These are phyloP conservation scores for Reticulomyxa filosa DNA, from an alignment of 78 protist species.

Conservation along the genomic window DNA sequence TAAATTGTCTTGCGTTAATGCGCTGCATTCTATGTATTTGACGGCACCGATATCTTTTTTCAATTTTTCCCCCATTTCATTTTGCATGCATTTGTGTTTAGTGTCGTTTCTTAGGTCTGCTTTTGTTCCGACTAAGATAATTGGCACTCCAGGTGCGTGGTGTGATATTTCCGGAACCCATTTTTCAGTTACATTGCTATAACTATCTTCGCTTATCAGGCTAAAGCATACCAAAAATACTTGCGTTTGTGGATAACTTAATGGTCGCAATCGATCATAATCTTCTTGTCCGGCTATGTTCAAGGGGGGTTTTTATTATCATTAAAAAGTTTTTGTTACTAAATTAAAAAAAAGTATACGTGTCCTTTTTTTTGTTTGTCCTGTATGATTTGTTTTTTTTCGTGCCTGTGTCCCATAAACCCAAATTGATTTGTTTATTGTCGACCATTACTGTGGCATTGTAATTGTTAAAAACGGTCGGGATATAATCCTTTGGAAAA, in stretches of 20 bases:
- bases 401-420: constrained; percentile 91
- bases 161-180: constrained; percentile 68
- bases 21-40: constrained; percentile 70
- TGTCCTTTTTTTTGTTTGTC: too few relatives aligned
- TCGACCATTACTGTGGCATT: constrained; percentile 62
- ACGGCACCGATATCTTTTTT: constrained; percentile 44
- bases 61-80: background rate
- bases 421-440: constrained; percentile 38
- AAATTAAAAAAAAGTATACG: too few relatives aligned
- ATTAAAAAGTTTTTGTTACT: too few relatives aligned
- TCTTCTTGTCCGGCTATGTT: constrained; percentile 63
- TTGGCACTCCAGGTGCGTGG: constrained; percentile 53
- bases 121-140: constrained; percentile 75
- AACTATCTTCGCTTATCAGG: constrained; percentile 37
- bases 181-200: constrained; percentile 51
- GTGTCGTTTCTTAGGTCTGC: constrained; percentile 48
- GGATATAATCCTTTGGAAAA: constrained; percentile 17
- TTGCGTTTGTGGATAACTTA: constrained; percentile 53
- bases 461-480: constrained; percentile 68
- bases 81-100: too few relatives aligned
- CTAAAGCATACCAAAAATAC: constrained; percentile 73
- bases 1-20: constrained; percentile 51
- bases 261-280: constrained; percentile 84
- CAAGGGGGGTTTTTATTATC: too few relatives aligned
- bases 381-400: too few relatives aligned